Base-by-base conservation (phyloP, 352 stramenopile genomes). In the Pythium aristosporum region DNA sequence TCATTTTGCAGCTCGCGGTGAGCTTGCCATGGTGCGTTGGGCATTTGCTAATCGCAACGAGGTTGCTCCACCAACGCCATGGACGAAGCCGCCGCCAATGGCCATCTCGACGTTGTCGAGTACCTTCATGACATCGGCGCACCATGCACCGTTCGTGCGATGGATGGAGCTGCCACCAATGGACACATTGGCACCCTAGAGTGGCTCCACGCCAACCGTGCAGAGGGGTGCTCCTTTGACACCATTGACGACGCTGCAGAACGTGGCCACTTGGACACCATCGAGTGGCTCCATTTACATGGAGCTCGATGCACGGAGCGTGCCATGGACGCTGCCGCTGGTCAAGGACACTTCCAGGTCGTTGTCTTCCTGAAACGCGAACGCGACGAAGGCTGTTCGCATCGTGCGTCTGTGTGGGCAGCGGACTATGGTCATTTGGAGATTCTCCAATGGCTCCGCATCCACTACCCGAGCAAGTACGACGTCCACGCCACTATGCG, bases 1-100 rank as follows among this genome's bases (percentile, higher is more conserved):
- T 20, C 43, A 55, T n/a, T 57, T 57, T 21, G 50, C 50, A 7
- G 32, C 50, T 18, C 50, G 50, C 32, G 34, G 50, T 16, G 50
- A 57, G 8, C 9, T 47, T 5, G 5, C 4, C 5, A 57, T 57
- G 50, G 16, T 44, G 32, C 18, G 25, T 12, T 57, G 50, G 50
- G 13, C 25, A 6, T 18, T 34, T 6, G 20, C 3, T 4, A 18
- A 57, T 11, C 50, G 50, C 20, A 30, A 1, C 6, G 50, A 57
- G 50, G 50, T 18, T 57, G 34, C 32, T 46, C 50, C 5, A 11
- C n/a, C 5, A 30, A 32, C 10, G 50, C 50, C 18, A 57, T 57
- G 50, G 28, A 51, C 41, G 20, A 62, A 34, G 42, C 41, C 0
- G 43, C 42, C 12, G 20, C 43, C 30, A 53, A 62, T n/a, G 41